Conservation (phyloP, 257 asterid genomes). For the Voacanga thouarsii region DNA sequence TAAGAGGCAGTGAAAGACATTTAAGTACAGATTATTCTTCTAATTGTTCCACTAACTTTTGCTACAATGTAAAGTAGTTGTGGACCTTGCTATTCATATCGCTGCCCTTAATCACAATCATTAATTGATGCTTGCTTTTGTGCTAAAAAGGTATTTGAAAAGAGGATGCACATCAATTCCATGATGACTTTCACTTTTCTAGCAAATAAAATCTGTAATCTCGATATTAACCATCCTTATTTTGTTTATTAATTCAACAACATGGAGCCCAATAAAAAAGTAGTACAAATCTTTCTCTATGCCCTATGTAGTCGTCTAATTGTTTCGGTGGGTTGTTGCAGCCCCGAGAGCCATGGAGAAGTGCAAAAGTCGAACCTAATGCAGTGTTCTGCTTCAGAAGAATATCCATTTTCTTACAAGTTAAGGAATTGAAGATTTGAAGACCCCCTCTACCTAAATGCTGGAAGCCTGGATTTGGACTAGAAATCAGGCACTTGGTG, state of each 20-base stretch:
- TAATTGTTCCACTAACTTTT: slow-evolving; percentile 7
- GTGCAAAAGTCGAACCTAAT: slow-evolving; percentile 21
- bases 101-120: slow-evolving; percentile 16
- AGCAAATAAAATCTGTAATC: background rate
- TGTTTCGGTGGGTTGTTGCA: background rate
- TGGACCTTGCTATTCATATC: background rate
- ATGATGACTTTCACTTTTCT: slow-evolving; percentile 7
- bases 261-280: slow-evolving; percentile 9
- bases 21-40: background rate
- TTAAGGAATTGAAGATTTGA: slow-evolving; percentile 5
- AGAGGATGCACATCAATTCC: slow-evolving; percentile 6
- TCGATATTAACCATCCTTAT: background rate
- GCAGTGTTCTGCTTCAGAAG: slow-evolving; percentile 10
- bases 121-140: slow-evolving; percentile 9
- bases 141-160: slow-evolving; percentile 8
- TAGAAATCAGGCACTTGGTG: slow-evolving; percentile 4
- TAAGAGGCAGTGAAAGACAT: slow-evolving; percentile 4
- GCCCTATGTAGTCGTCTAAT: background rate
- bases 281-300: background rate
- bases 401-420: slow-evolving; percentile 4
- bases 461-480: slow-evolving; percentile 20
- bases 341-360: slow-evolving; percentile 27
- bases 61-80: background rate
- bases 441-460: background rate
- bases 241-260: background rate